Conservation (phyloP, 2,329 filamentous ascomycete genomes). For the Botryotinia globosa region DNA sequence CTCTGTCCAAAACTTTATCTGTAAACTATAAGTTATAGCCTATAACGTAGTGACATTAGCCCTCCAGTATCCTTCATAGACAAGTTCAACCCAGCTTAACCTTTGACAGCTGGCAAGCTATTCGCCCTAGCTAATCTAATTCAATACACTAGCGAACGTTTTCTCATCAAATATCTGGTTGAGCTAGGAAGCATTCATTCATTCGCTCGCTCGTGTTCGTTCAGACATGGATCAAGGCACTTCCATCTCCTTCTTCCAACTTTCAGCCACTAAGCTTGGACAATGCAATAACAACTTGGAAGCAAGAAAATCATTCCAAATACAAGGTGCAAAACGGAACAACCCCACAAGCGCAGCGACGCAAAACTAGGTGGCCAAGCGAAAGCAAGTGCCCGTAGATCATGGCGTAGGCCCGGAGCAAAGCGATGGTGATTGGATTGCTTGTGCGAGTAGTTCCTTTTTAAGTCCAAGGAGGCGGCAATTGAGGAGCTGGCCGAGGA, state of each 20-base stretch:
- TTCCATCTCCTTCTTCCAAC: background rate
- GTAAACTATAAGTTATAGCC: background rate
- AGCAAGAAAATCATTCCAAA: conserved; percentile 17
- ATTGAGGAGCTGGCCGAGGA: conserved; percentile 2
- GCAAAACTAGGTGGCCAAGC: background rate
- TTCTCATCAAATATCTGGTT: background rate
- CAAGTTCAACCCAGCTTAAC: background rate
- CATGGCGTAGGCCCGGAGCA: background rate
- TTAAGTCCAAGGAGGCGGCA: background rate
- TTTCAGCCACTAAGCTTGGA: conserved; percentile 6
- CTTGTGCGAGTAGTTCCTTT: background rate
- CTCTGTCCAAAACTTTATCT: background rate
- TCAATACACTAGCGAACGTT: conserved; percentile 6
- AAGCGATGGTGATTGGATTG: conserved; percentile 2
- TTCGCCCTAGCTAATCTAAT: background rate
- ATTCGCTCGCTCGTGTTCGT: background rate
- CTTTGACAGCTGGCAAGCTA: conserved; percentile 11
- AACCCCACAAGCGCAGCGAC: conserved; percentile 1
- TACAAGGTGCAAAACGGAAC: conserved; percentile 7
- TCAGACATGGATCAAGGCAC: conserved; percentile 8
- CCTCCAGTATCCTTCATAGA: background rate
- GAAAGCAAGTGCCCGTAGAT: conserved; percentile 18
- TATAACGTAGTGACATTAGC: background rate
- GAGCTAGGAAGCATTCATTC: background rate
- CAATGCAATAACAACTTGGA: background rate